phyloP scores from a whole-genome alignment of 1,284 basidiomycete species.

The Cryptococcus sp. region DNA sequence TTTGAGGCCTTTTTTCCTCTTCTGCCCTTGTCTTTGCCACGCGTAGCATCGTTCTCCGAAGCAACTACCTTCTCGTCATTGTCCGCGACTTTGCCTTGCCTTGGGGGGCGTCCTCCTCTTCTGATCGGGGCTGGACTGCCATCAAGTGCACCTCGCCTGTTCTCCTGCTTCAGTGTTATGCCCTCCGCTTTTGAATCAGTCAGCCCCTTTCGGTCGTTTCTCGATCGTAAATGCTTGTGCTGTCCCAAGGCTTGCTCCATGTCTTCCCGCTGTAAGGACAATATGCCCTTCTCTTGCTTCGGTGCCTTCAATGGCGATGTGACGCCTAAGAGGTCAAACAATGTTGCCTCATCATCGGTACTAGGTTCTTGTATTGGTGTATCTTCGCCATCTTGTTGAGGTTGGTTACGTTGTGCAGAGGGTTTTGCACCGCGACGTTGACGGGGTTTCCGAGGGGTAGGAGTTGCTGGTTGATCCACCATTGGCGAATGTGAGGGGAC shows the following conservation, averaged over 20 bases:
- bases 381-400: neutral
- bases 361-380: slow-evolving; percentile 6
- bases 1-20: slow-evolving; percentile 9
- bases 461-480: slow-evolving; percentile 15
- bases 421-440: slow-evolving; percentile 8
- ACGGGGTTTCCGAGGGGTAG: slow-evolving; percentile 18
- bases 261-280: slow-evolving; percentile 19
- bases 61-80: slow-evolving; percentile 5
- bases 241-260: slow-evolving; percentile 11
- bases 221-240: neutral
- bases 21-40: neutral
- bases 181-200: neutral
- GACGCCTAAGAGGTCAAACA: slow-evolving; percentile 41
- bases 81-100: neutral
- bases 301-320: slow-evolving; percentile 6
- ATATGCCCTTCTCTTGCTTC: slow-evolving; percentile 11
- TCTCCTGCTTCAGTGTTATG: too few species aligned
- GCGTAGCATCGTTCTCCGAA: slow-evolving; percentile 8
- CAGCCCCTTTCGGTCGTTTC: slow-evolving; percentile 2
- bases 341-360: slow-evolving; percentile 32
- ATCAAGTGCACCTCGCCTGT: neutral
- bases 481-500: slow-evolving; percentile 2
- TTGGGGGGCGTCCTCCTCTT: neutral
- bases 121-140: neutral
- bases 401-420: slow-evolving; percentile 12